Evolutionary conservation across 331 rosid species (phyloP), one percentile per base, ranked within the genome.

Genomic region (Saraca asoca): DNA sequence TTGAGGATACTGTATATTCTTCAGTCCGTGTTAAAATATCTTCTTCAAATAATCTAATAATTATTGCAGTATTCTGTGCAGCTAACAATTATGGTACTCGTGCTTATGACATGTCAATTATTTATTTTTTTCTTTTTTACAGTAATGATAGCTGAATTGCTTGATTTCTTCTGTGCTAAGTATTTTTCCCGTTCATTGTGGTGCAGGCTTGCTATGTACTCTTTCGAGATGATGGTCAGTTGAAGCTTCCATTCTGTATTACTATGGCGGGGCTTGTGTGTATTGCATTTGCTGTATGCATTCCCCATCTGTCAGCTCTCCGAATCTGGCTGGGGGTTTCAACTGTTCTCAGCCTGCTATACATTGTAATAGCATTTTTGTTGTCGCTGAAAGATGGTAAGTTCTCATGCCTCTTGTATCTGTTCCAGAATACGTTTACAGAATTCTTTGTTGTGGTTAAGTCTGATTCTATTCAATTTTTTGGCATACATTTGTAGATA

Each of bases 251-350:
- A 0, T 77, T 87, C 71, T 90, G 60, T 73, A 93, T 84, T 64
- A 87, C 83, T 53, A 79, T 93, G 45, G 84, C 95, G 33, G 98
- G 98, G 50, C 39, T 90, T 66, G 87, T 78, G 33, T 93, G 96
- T 71, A 88, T 85, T 19, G 39, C 86, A 58, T 93, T 93, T 80
- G 96, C 98, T 31, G 82, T 93, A 6, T 76, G 90, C 18, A 93
- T 84, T 77, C 98, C 98, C 2, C 98, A 93, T 78, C 82, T 93
- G 58, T 93, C 98, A 4, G 98, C 98, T 42, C 95, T 93, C 20
- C 80, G 96, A 79, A 11, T 78, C 76, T 93, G 98, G 98, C 76
- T 93, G 34, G 95, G 87, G 80, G 73, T 93, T 79, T 93, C 98
- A 24, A 90, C 96, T 4, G 61, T 90, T 69, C 80, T 93, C 78